Percentiles rank a stretch among this genome's conserved stretches.
phyloP scores from a whole-genome alignment of 2,329 filamentous ascomycete species.

The Fusarium newnesense region DNA sequence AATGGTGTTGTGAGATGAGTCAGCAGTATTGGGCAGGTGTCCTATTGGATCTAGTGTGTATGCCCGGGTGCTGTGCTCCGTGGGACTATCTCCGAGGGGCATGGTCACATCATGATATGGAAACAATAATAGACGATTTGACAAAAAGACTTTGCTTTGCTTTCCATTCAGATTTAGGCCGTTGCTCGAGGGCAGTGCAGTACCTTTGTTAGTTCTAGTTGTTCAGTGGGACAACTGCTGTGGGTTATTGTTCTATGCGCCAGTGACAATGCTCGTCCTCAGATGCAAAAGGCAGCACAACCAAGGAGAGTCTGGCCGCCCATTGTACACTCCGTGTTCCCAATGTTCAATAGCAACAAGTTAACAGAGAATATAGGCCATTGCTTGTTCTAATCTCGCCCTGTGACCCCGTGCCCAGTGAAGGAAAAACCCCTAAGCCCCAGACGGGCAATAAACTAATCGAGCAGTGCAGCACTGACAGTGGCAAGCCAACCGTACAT shows the following conservation, averaged over 20 bases:
- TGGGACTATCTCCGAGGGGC: background rate
- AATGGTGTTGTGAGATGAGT: conserved; percentile 40
- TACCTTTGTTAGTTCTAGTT: background rate
- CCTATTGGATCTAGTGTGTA: conserved; percentile 32
- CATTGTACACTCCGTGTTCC: background rate
- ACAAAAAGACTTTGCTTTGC: background rate
- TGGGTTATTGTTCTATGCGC: conserved; percentile 2
- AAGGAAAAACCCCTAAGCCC: background rate
- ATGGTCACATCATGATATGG: background rate
- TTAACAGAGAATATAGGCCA: background rate
- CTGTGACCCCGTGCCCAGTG: background rate
- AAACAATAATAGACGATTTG: background rate
- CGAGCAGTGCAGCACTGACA: background rate
- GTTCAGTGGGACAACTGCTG: background rate
- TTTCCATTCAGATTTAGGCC: background rate
- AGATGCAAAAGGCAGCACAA: background rate
- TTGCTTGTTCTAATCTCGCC: background rate
- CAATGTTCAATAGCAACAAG: background rate
- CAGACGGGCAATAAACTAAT: background rate
- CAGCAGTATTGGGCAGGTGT: conserved; percentile 29
- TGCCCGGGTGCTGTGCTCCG: background rate
- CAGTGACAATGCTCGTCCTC: background rate
- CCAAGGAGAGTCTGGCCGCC: background rate
- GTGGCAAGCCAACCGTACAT: conserved; percentile 2
- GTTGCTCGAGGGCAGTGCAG: background rate